Evolutionary conservation across 164 flowering plant genomes (phyloP), one percentile per base, ranked within the genome.

Genomic region (Liquidambar formosana): DNA sequence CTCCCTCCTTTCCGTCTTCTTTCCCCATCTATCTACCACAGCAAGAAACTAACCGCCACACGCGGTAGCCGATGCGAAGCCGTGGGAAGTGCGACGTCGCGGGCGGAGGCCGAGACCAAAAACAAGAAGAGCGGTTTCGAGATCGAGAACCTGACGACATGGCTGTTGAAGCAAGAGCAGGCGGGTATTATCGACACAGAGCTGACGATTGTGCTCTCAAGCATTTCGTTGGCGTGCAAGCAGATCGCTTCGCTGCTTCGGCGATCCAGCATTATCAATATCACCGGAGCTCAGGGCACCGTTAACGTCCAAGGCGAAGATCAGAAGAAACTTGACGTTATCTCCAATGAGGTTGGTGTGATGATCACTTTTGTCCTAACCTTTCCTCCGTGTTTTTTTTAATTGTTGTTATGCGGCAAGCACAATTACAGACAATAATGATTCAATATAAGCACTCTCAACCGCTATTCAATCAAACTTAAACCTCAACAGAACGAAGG

Each of bases 271-370:
- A 63, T 70, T 25, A 43, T 27, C 27, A 70, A 60, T 60, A 26
- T 63, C 21, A 63, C 73, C 8, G 73, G 73, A 10, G 54, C 23
- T 44, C 73, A 70, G 10, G 73, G 73, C 1, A 57, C 52, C 23
- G 21, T 63, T 11, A 69, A 69, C 59, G 45, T 69, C 25, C 72
- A 69, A 23, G 72, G 72, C 13, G 72, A 69, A 56, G 59, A 69
- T 69, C 66, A 61, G 66, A 69, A 69, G 52, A 69, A 69, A 25
- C 66, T 69, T 21, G 66, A 69, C 63, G 66, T 69, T 19, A 69
- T 61, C 59, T 38, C 72, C 72, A 69, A 69, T 52, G 66, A 69
- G 66, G 70, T 67, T 44, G 15, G 21, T 38, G n/a, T n/a, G n/a
- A n/a, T n/a, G n/a, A n/a, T n/a, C n/a, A n/a, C n/a, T n/a, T n/a